Percentiles rank a stretch among this genome's conserved stretches.
Evolutionary conservation across 1,284 basidiomycete genomes (phyloP).

Genomic region (Vanrija pseudolonga): DNA sequence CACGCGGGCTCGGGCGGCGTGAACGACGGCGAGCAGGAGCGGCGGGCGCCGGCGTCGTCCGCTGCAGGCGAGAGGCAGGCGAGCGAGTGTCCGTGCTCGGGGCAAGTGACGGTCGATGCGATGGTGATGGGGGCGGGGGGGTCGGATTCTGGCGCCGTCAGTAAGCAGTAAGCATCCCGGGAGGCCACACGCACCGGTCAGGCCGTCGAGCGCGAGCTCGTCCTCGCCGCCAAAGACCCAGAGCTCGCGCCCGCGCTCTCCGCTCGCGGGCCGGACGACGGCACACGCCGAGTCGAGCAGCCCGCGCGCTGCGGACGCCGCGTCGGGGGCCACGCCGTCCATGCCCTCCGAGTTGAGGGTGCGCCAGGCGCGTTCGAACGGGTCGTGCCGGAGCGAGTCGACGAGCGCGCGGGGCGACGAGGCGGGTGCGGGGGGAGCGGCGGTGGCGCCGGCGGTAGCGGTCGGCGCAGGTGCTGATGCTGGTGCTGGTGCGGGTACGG

Average conservation of each 20-base stretch:
- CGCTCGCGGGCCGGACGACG: constrained; percentile 5
- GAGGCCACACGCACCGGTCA: constrained; percentile 4
- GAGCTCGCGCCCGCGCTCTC: constrained; percentile 3
- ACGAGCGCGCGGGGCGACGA: neutral
- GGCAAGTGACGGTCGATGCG: constrained; percentile 9
- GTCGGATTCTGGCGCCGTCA: constrained; percentile 2
- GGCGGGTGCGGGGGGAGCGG: too few relatives aligned
- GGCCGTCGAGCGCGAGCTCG: neutral
- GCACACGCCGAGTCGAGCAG: constrained; percentile 6
- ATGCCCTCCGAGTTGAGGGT: constrained; percentile 15
- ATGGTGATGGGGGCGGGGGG: constrained; percentile 9
- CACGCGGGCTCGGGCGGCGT: constrained; percentile 4
- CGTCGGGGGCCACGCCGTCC: neutral
- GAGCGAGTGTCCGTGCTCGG: constrained; percentile 8
- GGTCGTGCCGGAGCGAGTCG: constrained; percentile 15
- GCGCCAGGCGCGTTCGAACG: constrained; percentile 28
- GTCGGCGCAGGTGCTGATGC: constrained; percentile 17
- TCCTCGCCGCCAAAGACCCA: constrained; percentile 12
- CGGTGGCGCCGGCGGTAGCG: constrained; percentile 9
- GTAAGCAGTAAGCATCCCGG: too few relatives aligned
- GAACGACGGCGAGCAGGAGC: constrained; percentile 5
- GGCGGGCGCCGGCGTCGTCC: neutral
- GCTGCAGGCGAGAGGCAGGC: constrained; percentile 3
- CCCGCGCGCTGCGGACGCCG: neutral
- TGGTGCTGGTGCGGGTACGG: too few relatives aligned